Conservation (phyloP, 2,329 filamentous ascomycete species). For the Ceratocystis variospora region DNA sequence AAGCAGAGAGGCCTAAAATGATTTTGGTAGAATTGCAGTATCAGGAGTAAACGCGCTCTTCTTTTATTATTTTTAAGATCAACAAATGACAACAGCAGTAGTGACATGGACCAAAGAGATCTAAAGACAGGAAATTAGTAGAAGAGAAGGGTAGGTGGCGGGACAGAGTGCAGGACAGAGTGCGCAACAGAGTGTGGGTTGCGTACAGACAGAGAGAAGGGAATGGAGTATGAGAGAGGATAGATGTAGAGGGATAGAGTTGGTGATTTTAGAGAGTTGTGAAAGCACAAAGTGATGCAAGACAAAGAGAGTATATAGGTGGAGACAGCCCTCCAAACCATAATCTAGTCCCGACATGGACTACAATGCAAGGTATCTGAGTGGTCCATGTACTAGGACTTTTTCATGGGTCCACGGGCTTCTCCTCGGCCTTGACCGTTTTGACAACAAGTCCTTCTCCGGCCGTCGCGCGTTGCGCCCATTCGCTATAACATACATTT, state of each 20-base stretch:
- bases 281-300: not conserved
- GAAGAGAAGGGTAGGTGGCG: not conserved
- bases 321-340: not conserved
- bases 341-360: not conserved
- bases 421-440: slow-evolving; percentile 22
- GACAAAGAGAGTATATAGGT: not conserved
- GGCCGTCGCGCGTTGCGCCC: slow-evolving; percentile 50
- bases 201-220: not conserved
- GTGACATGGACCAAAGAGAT: slow-evolving; percentile 1
- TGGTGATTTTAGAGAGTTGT: not conserved
- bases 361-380: not conserved
- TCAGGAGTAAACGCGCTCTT: not conserved
- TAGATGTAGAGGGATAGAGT: not conserved
- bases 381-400: not conserved
- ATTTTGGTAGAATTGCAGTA: slow-evolving; percentile 1
- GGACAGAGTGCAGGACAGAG: not conserved
- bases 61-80: not conserved
- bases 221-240: not conserved
- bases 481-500: slow-evolving; percentile 36
- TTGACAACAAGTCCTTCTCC: slow-evolving; percentile 50
- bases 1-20: not conserved
- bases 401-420: slow-evolving; percentile 10
- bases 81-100: not conserved
- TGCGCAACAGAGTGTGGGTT: too few species aligned
- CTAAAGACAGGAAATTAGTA: not conserved